Evolutionary conservation across 805 yeast genomes (phyloP).

Genomic region (Metschnikowia koreensis): DNA sequence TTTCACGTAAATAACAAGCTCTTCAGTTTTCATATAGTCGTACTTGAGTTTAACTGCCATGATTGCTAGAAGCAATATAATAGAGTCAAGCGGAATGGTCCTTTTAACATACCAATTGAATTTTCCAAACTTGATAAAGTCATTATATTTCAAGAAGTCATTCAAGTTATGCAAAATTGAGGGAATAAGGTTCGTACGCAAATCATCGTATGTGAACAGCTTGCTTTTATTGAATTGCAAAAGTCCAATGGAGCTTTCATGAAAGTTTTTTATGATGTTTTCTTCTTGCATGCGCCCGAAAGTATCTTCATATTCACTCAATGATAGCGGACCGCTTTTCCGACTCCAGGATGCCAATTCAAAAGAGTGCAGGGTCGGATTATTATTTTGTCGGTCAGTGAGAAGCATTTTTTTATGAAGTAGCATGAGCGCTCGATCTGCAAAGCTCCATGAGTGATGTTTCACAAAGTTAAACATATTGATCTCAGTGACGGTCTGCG

Average conservation of each 20-base stretch:
- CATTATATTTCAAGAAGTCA: constrained; percentile 52
- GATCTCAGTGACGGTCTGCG: constrained; percentile 38
- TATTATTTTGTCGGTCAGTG: constrained; percentile 23
- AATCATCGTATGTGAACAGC: constrained; percentile 49
- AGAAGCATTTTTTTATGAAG: constrained; percentile 42
- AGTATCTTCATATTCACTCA: constrained; percentile 40
- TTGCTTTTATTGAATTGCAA: constrained; percentile 35
- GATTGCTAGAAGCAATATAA: constrained; percentile 51
- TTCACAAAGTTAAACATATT: constrained; percentile 48
- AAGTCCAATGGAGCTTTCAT: constrained; percentile 36
- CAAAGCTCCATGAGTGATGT: constrained; percentile 50
- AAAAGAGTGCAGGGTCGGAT: neutral
- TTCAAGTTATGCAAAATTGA: constrained; percentile 55
- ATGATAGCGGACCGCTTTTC: constrained; percentile 29
- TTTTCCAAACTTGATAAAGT: constrained; percentile 50
- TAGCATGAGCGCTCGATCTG: constrained; percentile 51
- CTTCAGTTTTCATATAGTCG: constrained; percentile 37
- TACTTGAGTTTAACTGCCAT: constrained; percentile 52
- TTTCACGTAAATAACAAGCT: constrained; percentile 37
- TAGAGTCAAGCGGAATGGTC: constrained; percentile 60
- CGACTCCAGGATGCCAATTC: constrained; percentile 6
- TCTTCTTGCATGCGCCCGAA: constrained; percentile 38
- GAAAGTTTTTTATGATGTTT: constrained; percentile 38
- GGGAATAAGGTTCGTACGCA: constrained; percentile 54
- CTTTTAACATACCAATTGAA: constrained; percentile 62